These are phyloP conservation scores for Blepharisma stoltei DNA, from an alignment of 73 alveolate genomes.

Conservation along the genomic window DNA sequence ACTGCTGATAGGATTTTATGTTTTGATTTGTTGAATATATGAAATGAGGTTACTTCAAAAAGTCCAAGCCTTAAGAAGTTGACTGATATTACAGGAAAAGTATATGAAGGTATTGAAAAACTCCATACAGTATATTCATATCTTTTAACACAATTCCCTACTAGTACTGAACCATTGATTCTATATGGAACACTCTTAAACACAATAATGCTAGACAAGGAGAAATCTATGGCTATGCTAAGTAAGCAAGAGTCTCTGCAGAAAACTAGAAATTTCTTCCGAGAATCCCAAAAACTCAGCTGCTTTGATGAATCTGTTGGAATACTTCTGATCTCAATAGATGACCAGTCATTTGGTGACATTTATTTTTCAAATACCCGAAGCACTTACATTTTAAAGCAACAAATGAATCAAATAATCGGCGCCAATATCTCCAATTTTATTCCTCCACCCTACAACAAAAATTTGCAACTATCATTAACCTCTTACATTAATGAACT, in stretches of 20 bases:
- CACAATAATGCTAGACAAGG: background rate
- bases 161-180: background rate
- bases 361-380: background rate
- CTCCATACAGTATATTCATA: background rate
- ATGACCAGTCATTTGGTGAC: background rate
- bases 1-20: background rate
- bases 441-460: background rate
- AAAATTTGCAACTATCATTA: background rate
- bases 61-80: background rate
- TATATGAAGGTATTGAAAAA: background rate
- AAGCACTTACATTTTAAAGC: background rate
- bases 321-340: background rate
- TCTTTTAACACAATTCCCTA: background rate
- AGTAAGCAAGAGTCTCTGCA: background rate
- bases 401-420: background rate
- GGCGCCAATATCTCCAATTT: background rate
- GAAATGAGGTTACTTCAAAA: background rate
- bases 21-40: background rate
- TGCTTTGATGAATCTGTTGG: background rate
- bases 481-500: background rate
- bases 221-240: background rate
- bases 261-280: background rate
- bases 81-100: background rate
- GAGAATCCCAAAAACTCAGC: background rate
- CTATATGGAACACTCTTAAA: background rate